Base-by-base conservation (phyloP, 1,284 basidiomycete species). In the Xerocomus amazonicus region DNA sequence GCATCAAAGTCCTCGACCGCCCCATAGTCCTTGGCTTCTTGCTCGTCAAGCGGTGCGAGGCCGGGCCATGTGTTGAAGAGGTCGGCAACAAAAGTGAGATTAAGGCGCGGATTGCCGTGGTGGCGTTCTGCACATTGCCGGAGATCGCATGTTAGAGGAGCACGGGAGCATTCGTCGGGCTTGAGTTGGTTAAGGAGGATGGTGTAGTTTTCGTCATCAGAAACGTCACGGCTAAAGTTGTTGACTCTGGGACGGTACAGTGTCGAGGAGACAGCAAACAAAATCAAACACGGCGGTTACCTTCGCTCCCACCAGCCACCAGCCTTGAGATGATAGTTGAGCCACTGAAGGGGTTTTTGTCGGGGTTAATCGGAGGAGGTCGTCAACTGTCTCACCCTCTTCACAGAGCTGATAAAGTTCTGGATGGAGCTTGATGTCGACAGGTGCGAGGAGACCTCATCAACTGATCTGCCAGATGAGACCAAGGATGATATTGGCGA, bases 401-500 rank as follows among this genome's bases (percentile, higher is more conserved):
- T 98, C 94, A 60, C 97, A 87, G 32, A 99, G 77, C 10, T 97
- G 81, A 71, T 97, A 99, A 52, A 99, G 71, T 71, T 99, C 97
- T 0, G 96, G 96, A 67, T 99, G 96, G 35, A 96, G 79, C 78
- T 97, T 98, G 78, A 99, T 93, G 68, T 98, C 95, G 54, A 99
- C 92, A 70, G 97, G 95, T 40, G 84, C 84, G 53, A 99, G 83
- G 59, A 99, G 74, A 62, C 97, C 97, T 53, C 91, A 80, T 45
- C 96, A 83, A 61, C 98, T 99, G 73, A 99, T 83, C 73, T 99
- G 96, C 96, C 96, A 99, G 65, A 99, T 97, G 56, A 99, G 77
- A 33, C 97, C 96, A n/a, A 99, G 83, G 56, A 99, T 98, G 43
- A 99, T 95, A 56, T 97, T 95, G 41, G 92, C 82, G 51, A 99